Evolutionary conservation across 225 moss, liverwort and hornwort genomes (phyloP).

Genomic region (Physcomitrium patens): DNA sequence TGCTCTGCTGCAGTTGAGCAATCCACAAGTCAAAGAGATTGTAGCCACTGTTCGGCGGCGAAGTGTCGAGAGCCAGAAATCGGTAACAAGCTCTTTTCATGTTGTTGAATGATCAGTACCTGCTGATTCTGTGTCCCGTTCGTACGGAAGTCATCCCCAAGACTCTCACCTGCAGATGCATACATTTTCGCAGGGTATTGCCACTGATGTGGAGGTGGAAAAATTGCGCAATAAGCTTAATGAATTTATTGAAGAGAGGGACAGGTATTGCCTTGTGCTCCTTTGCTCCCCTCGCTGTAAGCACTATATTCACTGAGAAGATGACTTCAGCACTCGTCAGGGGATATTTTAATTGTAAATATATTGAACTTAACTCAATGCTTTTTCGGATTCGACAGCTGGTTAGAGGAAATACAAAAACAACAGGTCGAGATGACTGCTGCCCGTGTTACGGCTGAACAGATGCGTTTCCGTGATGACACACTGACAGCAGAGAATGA

Average conservation of each 20-base stretch:
- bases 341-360: too few relatives aligned
- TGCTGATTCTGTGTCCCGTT: not conserved
- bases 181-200: conserved; percentile 26
- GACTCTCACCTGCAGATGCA: not conserved
- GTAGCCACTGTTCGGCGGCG: conserved; percentile 75
- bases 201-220: conserved; percentile 67
- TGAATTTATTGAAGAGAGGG: conserved; percentile 85
- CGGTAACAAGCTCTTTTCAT: conserved; percentile 25
- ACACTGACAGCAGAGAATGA: not conserved
- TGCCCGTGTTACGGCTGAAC: not conserved
- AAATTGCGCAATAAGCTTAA: conserved; percentile 65
- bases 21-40: conserved; percentile 71
- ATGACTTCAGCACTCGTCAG: not conserved
- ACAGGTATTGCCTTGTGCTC: conserved; percentile 53
- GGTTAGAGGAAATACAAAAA: not conserved
- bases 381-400: not conserved
- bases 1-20: conserved; percentile 39
- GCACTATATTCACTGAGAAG: not conserved
- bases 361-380: not conserved
- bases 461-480: not conserved
- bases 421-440: not conserved
- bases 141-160: not conserved
- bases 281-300: not conserved
- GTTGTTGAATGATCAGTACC: not conserved
- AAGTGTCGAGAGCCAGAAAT: conserved; percentile 56